These are phyloP conservation scores for Macaranga tanarius DNA, from an alignment of 441 rosid genomes.

Conservation along the genomic window DNA sequence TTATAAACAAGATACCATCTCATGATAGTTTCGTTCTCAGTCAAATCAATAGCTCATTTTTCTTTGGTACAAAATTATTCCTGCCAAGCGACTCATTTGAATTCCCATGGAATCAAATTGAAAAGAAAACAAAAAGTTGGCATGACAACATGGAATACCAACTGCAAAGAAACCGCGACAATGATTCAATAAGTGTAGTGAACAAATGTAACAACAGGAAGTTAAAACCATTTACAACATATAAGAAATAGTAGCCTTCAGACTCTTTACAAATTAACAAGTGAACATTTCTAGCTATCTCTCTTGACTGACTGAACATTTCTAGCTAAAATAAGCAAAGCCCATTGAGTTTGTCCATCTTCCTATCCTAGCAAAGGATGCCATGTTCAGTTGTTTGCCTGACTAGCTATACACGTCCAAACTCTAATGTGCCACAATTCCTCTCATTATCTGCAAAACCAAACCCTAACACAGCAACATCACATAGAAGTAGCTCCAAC, in stretches of 20 bases:
- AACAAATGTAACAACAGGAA: not conserved
- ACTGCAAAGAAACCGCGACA: not conserved
- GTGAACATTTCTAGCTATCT: slow-evolving; percentile 28
- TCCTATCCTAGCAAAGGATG: slow-evolving; percentile 24
- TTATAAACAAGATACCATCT: no score
- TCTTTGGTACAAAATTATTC: no score
- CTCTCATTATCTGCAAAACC: slow-evolving; percentile 15
- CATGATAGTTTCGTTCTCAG: no score
- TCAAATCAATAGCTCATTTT: no score
- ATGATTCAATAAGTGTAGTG: not conserved
- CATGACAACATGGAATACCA: not conserved
- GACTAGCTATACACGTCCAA: slow-evolving; percentile 26
- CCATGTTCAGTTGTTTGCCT: slow-evolving; percentile 23
- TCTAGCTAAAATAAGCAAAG: slow-evolving; percentile 26
- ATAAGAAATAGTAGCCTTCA: not conserved
- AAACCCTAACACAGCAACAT: not conserved
- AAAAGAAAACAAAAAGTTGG: no score
- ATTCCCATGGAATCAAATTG: no score
- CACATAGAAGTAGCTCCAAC: slow-evolving; percentile 26
- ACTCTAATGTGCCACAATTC: slow-evolving; percentile 15
- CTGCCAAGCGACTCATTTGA: no score
- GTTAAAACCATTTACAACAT: slow-evolving; percentile 36
- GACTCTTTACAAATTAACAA: slow-evolving; percentile 37
- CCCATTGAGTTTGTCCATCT: slow-evolving; percentile 19
- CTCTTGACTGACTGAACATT: no score